Conservation (phyloP, 2,329 filamentous ascomycete species). For the Trichoderma citrinoviride region DNA sequence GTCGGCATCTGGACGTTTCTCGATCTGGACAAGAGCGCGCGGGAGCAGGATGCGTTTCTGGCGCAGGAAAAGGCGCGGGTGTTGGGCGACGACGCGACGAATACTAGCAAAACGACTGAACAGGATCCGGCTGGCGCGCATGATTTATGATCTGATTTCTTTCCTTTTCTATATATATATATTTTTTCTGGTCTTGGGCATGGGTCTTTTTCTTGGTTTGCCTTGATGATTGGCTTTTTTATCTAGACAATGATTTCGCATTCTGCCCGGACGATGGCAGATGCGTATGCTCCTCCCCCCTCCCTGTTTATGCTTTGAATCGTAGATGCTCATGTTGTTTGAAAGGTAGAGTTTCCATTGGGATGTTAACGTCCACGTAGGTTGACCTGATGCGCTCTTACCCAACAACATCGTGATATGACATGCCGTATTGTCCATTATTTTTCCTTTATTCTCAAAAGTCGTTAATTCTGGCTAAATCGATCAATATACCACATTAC, state of each 20-base stretch:
- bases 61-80: slow-evolving; percentile 31
- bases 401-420: neutral
- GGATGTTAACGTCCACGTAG: neutral
- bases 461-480: neutral
- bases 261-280: slow-evolving; percentile 12
- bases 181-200: neutral
- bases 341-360: neutral
- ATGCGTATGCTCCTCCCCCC: slow-evolving; percentile 16
- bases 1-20: slow-evolving; percentile 53
- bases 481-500: neutral
- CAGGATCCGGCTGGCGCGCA: neutral
- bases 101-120: neutral
- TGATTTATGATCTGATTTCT: neutral
- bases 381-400: neutral
- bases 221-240: slow-evolving; percentile 9
- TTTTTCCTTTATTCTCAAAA: neutral
- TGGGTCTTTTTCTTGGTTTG: neutral
- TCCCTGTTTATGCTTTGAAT: neutral
- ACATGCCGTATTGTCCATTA: neutral
- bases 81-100: slow-evolving; percentile 5
- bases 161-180: neutral
- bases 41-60: slow-evolving; percentile 58
- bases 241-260: slow-evolving; percentile 21
- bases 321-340: neutral
- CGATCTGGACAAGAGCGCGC: slow-evolving; percentile 58